A percentile compares a stretch with the other conserved stretches of the same genome.
Evolutionary conservation across 148 eudicot species (phyloP).

Genomic region (Salicornia ramosissima): DNA sequence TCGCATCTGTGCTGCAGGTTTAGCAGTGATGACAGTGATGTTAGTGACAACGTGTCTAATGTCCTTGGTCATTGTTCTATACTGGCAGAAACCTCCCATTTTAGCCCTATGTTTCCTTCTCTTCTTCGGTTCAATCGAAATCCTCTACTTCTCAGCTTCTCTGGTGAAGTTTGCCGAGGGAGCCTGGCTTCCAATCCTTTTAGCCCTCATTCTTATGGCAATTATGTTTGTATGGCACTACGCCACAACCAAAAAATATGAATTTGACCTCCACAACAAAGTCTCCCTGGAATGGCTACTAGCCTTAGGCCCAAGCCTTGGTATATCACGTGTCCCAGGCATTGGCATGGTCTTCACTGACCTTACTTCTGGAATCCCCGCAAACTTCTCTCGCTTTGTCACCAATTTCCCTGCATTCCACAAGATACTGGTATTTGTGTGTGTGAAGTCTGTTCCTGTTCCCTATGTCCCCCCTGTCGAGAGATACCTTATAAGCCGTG

Average conservation of each 20-base stretch:
- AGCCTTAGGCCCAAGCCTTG: constrained; percentile 77
- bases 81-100: constrained; percentile 83
- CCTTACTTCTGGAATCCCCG: constrained; percentile 84
- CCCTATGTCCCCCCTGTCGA: constrained; percentile 70
- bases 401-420: constrained; percentile 95
- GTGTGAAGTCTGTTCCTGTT: constrained; percentile 85
- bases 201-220: constrained; percentile 74
- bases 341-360: constrained; percentile 82
- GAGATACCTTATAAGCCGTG: constrained; percentile 77
- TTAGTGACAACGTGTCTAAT: constrained; percentile 91
- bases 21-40: constrained; percentile 95
- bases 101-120: constrained; percentile 68
- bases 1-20: constrained; percentile 43
- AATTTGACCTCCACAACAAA: constrained; percentile 90
- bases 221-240: constrained; percentile 94
- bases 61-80: constrained; percentile 72
- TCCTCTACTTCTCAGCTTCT: constrained; percentile 89
- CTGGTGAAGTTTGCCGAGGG: constrained; percentile 83
- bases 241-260: constrained; percentile 75
- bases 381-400: constrained; percentile 85
- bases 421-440: constrained; percentile 67
- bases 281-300: constrained; percentile 88
- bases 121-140: constrained; percentile 81
- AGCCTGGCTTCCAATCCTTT: constrained; percentile 90
- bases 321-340: constrained; percentile 84